Evolutionary conservation across 2,329 filamentous ascomycete species (phyloP), one percentile per base, ranked within the genome.

Genomic region (Fusarium pseudonygamai): DNA sequence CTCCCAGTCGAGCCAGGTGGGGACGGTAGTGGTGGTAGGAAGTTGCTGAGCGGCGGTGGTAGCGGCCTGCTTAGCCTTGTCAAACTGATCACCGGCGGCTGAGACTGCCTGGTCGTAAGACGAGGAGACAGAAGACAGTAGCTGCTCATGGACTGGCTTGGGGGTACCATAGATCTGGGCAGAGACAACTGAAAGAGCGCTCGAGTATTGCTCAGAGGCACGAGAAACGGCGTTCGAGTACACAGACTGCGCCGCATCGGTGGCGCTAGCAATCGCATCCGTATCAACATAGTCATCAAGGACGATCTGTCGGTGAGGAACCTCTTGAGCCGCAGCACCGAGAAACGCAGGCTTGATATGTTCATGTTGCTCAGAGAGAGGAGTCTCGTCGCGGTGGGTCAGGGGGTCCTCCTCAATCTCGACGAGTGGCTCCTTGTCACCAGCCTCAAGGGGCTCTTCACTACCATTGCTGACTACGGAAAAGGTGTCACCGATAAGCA

Each of bases 181-280:
- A 3, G 92, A 93, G 5, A 93, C 85, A 32, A 89, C 85, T 3
- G 92, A 92, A 76, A 91, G 89, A 15, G 92, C 93, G 28, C 89
- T 89, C 1, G 87, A 87, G 75, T 93, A 93, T 60, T 92, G 90
- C 45, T 89, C 86, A n/a, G 90, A 89, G 8, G 93, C 93, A 45
- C 87, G 84, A 47, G 88, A 88, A 15, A 93, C 81, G 26, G 93
- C 93, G 30, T 87, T 87, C 14, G 87, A 88, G 80, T 94, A 95
- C 13, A 87, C 89, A 12, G 87, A 86, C 67, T 87, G 84, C 9
- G 87, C 86, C 22, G 86, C 84, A 30, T 82, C 80, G 6, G 83
- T 83, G 58, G 84, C 82, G 64, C 79, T 83, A 5, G 81, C 80
- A 24, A 80, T 63, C 7, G 69, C 50, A 40, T 85, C 81, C 3